Evolutionary conservation across 495 filamentous ascomycete genomes (phyloP), one percentile per base, ranked within the genome.

Genomic region (Thermothielavioides terrestris): DNA sequence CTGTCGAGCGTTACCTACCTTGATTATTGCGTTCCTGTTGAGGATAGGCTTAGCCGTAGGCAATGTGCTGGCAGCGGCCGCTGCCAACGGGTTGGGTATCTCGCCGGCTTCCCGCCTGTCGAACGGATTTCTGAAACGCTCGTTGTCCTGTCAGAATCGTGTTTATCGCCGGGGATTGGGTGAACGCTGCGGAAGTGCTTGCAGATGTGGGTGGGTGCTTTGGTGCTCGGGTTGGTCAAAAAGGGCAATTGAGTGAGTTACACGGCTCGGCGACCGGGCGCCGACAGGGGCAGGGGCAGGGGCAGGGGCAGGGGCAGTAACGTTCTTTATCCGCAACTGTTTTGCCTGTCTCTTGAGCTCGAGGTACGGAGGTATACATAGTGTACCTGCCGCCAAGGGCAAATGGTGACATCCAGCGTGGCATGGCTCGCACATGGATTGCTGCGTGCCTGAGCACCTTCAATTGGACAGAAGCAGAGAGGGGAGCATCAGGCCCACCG

Each of bases 351-450:
- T n/a, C n/a, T n/a, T n/a, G n/a, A n/a, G n/a, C n/a, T n/a, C n/a
- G n/a, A n/a, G n/a, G n/a, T n/a, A n/a, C n/a, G n/a, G n/a, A n/a
- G n/a, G n/a, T n/a, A n/a, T n/a, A n/a, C n/a, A n/a, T n/a, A n/a
- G n/a, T n/a, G 14, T 2, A 20, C 21, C 7, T n/a, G 32, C 23
- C 22, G 32, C 34, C 44, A 47, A 32, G 18, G 34, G 2, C 2
- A 18, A 53, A 59, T 50, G 32, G 27, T 28, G 31, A 32, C 53
- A 37, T 56, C 37, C 20, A 35, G 6, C 43, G 23, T 2, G 3
- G n/a, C 51, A 53, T 49, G 51, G 51, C 45, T 35, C 21, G 44
- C 51, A 49, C 51, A 53, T 53, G 51, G 44, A 37, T 42, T 42
- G 50, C 23, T 1, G 14, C 48, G 50, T 36, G 37, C 42, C 42